phyloP scores from a whole-genome alignment of 2,329 filamentous ascomycete species.

The Alternaria conjuncta region DNA sequence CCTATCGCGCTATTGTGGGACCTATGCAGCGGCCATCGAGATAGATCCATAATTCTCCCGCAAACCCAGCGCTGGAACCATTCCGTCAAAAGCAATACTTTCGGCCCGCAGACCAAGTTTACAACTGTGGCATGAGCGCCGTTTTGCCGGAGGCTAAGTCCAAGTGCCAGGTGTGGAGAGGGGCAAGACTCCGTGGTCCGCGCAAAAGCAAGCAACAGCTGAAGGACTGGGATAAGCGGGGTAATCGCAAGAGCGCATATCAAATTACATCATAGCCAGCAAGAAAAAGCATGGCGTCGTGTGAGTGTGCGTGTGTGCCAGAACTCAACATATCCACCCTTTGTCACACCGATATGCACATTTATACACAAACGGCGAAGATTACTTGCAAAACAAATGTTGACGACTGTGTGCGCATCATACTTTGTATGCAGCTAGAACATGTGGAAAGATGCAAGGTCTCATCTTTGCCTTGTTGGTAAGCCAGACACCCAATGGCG shows the following conservation, averaged over 20 bases:
- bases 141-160: not conserved
- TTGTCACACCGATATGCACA: not conserved
- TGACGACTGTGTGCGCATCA: not conserved
- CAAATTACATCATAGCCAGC: not conserved
- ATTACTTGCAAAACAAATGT: not conserved
- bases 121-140: not conserved
- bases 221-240: not conserved
- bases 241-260: not conserved
- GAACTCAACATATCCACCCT: not conserved
- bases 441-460: not conserved
- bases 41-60: slow-evolving; percentile 10
- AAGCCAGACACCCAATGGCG: not conserved
- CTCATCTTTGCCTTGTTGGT: not conserved
- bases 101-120: not conserved
- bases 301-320: not conserved
- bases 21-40: not conserved
- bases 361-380: not conserved
- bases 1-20: slow-evolving; percentile 1
- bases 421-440: not conserved
- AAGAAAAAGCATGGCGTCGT: not conserved
- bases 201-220: not conserved
- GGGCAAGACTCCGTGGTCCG: not conserved
- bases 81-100: slow-evolving; percentile 2
- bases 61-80: not conserved
- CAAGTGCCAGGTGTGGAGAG: not conserved